These are phyloP conservation scores for Leccinum brunneo-olivaceum DNA, from an alignment of 1,284 basidiomycete genomes.

Conservation along the genomic window DNA sequence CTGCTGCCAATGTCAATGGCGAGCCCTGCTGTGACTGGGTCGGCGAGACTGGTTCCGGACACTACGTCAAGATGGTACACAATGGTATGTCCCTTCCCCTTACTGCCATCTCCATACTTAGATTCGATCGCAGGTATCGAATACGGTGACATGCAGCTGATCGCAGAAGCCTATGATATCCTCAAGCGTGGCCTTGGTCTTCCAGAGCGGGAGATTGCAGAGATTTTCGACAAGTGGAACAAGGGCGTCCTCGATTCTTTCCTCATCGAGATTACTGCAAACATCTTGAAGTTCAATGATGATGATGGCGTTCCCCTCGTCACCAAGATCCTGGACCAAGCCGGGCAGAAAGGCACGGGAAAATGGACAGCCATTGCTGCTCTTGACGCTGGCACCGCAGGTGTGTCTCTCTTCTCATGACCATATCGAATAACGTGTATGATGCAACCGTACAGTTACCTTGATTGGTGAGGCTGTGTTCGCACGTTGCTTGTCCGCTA, in stretches of 20 bases:
- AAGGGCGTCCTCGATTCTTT: conserved; percentile 98
- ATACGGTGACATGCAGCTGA: conserved; percentile 99
- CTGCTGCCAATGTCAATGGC: conserved; percentile 90
- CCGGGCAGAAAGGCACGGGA: conserved; percentile 99
- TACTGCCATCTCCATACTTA: conserved; percentile 12
- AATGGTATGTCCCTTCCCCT: conserved; percentile 56
- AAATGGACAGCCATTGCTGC: conserved; percentile 99
- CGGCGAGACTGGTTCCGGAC: conserved; percentile 88
- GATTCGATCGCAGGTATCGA: conserved; percentile 68
- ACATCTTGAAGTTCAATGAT: conserved; percentile 95
- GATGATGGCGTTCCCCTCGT: conserved; percentile 89
- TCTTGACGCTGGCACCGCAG: conserved; percentile 89
- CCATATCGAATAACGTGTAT: conserved; percentile 4
- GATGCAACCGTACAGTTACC: conserved; percentile 58
- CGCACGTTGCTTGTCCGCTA: conserved; percentile 93
- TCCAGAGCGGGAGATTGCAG: conserved; percentile 79
- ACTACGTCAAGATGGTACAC: conserved; percentile 99
- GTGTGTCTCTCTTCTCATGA: conserved; percentile 35
- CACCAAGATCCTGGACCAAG: conserved; percentile 90
- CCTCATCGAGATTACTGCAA: conserved; percentile 96
- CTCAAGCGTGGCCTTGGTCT: conserved; percentile 94
- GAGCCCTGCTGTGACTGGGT: conserved; percentile 99
- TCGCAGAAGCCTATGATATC: conserved; percentile 98
- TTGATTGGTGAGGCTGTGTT: conserved; percentile 99
- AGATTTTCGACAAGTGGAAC: conserved; percentile 92